These are phyloP conservation scores for Pilobolus umbonatus DNA, from an alignment of 192 early-diverging fungal species.

Conservation along the genomic window DNA sequence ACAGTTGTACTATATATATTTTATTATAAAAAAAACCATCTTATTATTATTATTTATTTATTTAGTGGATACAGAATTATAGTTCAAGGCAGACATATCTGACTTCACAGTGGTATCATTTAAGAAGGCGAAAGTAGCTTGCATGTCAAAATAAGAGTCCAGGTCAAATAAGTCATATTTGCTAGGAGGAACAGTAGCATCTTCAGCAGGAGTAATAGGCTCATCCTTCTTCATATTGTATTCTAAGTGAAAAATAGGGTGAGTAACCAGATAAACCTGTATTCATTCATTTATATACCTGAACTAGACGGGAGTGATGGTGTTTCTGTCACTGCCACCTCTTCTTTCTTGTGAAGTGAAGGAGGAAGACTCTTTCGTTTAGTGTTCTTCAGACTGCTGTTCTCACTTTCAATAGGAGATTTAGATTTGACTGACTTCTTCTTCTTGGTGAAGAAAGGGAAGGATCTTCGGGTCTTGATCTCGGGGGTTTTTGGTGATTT, in stretches of 20 bases:
- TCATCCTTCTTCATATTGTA: slow-evolving; percentile 5
- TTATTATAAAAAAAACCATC: no score
- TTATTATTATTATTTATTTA: neutral
- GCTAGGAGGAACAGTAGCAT: no score
- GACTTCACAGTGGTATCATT: slow-evolving; percentile 5
- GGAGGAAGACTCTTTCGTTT: slow-evolving; percentile 12
- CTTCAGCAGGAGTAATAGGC: neutral
- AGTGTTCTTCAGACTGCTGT: neutral
- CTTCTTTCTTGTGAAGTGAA: no score
- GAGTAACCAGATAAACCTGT: no score
- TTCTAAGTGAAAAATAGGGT: no score
- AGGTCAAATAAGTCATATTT: slow-evolving; percentile 6
- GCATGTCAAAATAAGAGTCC: slow-evolving; percentile 11
- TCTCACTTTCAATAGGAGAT: neutral
- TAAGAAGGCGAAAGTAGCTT: slow-evolving; percentile 9
- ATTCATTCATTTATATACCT: no score
- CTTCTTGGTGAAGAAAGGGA: slow-evolving; percentile 4
- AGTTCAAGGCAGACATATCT: neutral
- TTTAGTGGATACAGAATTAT: neutral
- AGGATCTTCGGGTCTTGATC: slow-evolving; percentile 4
- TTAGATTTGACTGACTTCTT: neutral
- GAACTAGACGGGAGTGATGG: no score
- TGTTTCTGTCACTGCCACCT: neutral
- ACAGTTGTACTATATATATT: no score
- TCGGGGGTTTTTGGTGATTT: neutral